These are phyloP conservation scores for Rhizoctonia solani DNA, from an alignment of 1,284 basidiomycete genomes.

Conservation along the genomic window DNA sequence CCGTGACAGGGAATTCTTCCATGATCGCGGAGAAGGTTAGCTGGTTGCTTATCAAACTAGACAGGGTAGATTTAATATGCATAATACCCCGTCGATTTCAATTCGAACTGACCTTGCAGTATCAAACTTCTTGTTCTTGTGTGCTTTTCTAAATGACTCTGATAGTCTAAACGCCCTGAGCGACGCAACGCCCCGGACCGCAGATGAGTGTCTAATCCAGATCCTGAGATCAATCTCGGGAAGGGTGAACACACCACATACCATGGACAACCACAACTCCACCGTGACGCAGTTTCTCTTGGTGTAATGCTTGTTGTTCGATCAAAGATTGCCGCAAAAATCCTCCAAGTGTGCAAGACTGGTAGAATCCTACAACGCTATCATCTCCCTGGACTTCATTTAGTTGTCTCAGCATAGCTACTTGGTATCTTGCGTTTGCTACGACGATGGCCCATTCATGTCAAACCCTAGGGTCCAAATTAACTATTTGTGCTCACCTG, in stretches of 20 bases:
- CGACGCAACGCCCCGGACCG: conserved; percentile 82
- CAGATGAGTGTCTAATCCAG: conserved; percentile 52
- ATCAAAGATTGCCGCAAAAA: conserved; percentile 90
- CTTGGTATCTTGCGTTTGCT: conserved; percentile 59
- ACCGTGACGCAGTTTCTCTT: conserved; percentile 78
- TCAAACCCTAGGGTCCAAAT: not conserved
- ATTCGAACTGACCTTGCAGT: conserved; percentile 65
- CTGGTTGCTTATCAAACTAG: conserved; percentile 80
- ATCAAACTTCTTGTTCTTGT: conserved; percentile 87
- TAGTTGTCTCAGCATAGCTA: conserved; percentile 82
- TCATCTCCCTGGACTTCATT: conserved; percentile 94
- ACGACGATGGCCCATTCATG: not conserved
- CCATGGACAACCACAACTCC: conserved; percentile 92
- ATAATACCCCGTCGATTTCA: not conserved
- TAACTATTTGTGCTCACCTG: not conserved
- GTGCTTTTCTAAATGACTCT: conserved; percentile 80
- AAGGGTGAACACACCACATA: conserved; percentile 46
- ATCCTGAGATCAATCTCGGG: conserved; percentile 10
- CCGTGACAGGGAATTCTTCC: conserved; percentile 85
- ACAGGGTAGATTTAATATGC: conserved; percentile 27
- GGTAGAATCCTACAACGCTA: conserved; percentile 96
- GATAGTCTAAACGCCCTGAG: conserved; percentile 93
- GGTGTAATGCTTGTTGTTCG: conserved; percentile 84
- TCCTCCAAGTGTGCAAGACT: conserved; percentile 86
- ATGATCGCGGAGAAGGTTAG: conserved; percentile 91